A percentile compares a stretch with the other conserved stretches of the same genome.
phyloP scores from a whole-genome alignment of 768 basidiomycete genomes.

The Rhizopogon roseolus region DNA sequence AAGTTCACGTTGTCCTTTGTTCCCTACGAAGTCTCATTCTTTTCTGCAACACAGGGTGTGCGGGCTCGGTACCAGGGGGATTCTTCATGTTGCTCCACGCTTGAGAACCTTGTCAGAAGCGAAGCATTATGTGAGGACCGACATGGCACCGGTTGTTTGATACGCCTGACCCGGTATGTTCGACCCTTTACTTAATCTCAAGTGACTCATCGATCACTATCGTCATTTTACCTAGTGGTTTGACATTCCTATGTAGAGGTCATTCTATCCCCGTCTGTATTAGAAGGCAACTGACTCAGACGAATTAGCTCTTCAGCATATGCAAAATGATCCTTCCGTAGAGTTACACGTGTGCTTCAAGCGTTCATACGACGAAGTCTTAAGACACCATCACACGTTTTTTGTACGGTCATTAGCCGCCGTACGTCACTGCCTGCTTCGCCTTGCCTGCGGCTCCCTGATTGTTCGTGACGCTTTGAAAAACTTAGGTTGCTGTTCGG shows the following conservation, averaged over 20 bases:
- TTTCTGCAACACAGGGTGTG: constrained; percentile 48
- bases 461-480: not conserved
- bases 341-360: constrained; percentile 69
- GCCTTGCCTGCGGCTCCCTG: not conserved
- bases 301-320: constrained; percentile 49
- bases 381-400: constrained; percentile 64
- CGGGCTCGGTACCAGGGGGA: constrained; percentile 45
- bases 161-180: constrained; percentile 60
- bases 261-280: not conserved
- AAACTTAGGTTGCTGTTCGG: constrained; percentile 49
- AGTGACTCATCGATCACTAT: not conserved
- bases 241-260: constrained; percentile 55
- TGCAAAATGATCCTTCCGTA: constrained; percentile 46
- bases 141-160: constrained; percentile 57
- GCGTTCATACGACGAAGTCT: constrained; percentile 63
- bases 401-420: constrained; percentile 49
- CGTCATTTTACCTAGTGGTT: constrained; percentile 40
- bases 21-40: constrained; percentile 5
- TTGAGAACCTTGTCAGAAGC: constrained; percentile 55
- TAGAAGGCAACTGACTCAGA: not conserved
- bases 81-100: constrained; percentile 42
- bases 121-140: constrained; percentile 40
- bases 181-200: constrained; percentile 9
- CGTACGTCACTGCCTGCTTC: constrained; percentile 18
- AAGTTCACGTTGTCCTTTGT: constrained; percentile 18